A percentile compares a stretch with the other conserved stretches of the same genome.
phyloP scores from a whole-genome alignment of 192 early-diverging fungal genomes.

The Gorgonomyces haynaldii region DNA sequence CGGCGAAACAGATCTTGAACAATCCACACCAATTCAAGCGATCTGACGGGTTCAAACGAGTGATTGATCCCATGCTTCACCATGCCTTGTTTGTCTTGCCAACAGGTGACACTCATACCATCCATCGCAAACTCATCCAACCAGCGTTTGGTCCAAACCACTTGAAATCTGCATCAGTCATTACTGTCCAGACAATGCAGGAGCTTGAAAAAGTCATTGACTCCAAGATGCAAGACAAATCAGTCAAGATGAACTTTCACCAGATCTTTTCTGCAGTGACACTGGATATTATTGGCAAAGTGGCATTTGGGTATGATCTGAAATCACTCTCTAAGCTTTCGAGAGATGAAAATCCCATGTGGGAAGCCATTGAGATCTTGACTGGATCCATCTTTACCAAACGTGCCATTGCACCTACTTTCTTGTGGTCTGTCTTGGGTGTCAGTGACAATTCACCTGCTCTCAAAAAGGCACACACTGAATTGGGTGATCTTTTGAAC shows the following conservation, averaged over 20 bases:
- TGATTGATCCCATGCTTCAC: too few species aligned
- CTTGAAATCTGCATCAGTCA: neutral
- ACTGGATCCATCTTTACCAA: neutral
- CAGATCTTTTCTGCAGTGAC: neutral
- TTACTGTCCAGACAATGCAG: neutral
- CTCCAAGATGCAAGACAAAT: neutral
- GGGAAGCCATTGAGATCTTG: neutral
- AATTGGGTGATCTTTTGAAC: neutral
- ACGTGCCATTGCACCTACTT: neutral
- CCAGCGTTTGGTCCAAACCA: conserved; percentile 14
- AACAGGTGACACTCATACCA: conserved; percentile 1
- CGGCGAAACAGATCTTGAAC: too few species aligned
- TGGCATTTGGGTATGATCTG: conserved; percentile 7
- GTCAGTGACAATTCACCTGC: neutral
- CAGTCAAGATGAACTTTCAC: neutral
- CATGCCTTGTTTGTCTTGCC: conserved; percentile 6
- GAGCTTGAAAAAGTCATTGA: neutral
- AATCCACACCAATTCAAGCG: too few species aligned
- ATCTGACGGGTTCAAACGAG: too few species aligned
- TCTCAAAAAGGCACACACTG: neutral
- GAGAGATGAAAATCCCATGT: neutral
- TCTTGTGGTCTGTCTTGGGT: conserved; percentile 4
- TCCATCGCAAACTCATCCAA: conserved; percentile 7
- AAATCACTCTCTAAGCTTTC: neutral
- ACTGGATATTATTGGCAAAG: conserved; percentile 7